Conservation (phyloP, 768 basidiomycete genomes). For the Pisolithus tinctorius region DNA sequence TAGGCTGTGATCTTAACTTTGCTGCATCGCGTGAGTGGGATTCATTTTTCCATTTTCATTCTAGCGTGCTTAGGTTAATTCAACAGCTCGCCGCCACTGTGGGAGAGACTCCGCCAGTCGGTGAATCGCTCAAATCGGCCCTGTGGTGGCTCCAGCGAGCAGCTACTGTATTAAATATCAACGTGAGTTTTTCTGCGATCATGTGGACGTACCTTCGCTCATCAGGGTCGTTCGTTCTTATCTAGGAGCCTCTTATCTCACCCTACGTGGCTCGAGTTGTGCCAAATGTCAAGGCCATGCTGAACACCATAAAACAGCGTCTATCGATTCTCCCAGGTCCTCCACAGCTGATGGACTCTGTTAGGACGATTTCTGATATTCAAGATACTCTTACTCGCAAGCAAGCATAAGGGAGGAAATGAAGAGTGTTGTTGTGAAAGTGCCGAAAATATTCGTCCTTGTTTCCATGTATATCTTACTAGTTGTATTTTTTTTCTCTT, state of each 20-base stretch:
- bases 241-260: constrained; percentile 71
- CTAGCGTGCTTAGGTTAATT: background rate
- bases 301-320: constrained; percentile 76
- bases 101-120: constrained; percentile 67
- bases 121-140: constrained; percentile 75
- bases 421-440: background rate
- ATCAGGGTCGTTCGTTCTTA: background rate
- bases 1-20: constrained; percentile 82
- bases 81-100: constrained; percentile 64
- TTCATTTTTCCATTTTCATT: background rate
- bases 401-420: constrained; percentile 11
- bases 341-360: constrained; percentile 58
- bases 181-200: constrained; percentile 35
- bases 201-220: background rate
- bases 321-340: constrained; percentile 71
- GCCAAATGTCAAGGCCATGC: constrained; percentile 68
- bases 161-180: constrained; percentile 62
- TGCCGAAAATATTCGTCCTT: no score
- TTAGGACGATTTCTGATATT: constrained; percentile 65
- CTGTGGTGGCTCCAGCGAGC: constrained; percentile 86
- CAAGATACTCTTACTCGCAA: constrained; percentile 61
- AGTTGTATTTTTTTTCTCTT: background rate
- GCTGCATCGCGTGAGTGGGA: constrained; percentile 63
- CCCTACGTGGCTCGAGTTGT: constrained; percentile 79
- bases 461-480: no score